A percentile compares a stretch with the other conserved stretches of the same genome.
phyloP scores from a whole-genome alignment of 257 asterid genomes.

The Solanum okadae region DNA sequence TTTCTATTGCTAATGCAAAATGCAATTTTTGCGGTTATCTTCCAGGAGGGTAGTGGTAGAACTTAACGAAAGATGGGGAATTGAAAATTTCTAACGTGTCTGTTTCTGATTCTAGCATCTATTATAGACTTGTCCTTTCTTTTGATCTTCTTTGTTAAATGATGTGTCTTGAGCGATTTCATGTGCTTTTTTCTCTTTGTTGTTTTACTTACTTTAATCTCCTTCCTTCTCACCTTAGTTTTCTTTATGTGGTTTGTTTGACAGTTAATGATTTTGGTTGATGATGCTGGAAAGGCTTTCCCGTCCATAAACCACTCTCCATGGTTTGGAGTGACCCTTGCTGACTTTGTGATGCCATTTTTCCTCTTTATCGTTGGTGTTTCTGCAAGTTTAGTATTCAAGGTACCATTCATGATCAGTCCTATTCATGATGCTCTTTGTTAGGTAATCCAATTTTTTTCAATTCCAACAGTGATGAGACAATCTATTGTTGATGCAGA shows the following conservation, averaged over 20 bases:
- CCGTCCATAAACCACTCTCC: conserved; percentile 87
- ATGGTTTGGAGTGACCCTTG: conserved; percentile 90
- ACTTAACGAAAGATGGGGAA: not conserved
- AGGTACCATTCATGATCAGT: conserved; percentile 31
- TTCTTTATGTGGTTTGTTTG: not conserved
- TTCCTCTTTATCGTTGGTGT: conserved; percentile 84
- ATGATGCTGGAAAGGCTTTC: conserved; percentile 87
- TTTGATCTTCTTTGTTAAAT: not conserved
- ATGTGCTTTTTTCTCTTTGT: not conserved
- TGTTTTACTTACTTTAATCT: not conserved
- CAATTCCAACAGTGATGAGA: not conserved
- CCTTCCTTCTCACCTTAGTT: not conserved
- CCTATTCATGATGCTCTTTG: not conserved
- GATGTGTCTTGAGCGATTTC: not conserved
- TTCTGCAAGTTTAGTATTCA: conserved; percentile 68
- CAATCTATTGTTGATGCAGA: conserved; percentile 32
- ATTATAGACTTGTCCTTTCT: not conserved
- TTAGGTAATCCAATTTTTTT: not conserved
- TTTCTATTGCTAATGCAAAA: not conserved
- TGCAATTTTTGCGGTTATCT: not conserved
- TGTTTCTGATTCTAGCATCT: not conserved
- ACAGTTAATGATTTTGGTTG: conserved; percentile 90
- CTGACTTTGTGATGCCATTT: conserved; percentile 95
- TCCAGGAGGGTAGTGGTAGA: not conserved
- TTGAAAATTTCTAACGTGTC: not conserved